Evolutionary conservation across 2,329 filamentous ascomycete genomes (phyloP).

Genomic region (Aspergillus sp.): DNA sequence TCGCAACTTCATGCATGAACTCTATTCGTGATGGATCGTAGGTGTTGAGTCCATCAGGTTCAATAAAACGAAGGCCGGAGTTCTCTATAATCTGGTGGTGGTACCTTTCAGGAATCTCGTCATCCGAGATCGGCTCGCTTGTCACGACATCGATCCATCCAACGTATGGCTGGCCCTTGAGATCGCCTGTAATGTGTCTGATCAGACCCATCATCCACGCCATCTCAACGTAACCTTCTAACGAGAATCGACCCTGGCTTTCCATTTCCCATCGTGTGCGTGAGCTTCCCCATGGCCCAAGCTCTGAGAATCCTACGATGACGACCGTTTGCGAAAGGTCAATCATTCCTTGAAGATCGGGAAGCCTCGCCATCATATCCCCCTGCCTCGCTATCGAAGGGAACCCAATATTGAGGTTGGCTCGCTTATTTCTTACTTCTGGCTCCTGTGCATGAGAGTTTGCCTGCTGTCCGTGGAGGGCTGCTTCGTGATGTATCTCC

Average conservation of each 20-base stretch:
- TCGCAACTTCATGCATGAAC: slow-evolving; percentile 90
- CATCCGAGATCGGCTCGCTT: slow-evolving; percentile 15
- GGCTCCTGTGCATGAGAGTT: neutral
- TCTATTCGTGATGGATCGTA: slow-evolving; percentile 62
- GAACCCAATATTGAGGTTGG: slow-evolving; percentile 13
- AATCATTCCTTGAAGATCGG: slow-evolving; percentile 37
- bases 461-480: neutral
- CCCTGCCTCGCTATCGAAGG: slow-evolving; percentile 5
- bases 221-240: slow-evolving; percentile 98
- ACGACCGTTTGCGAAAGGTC: slow-evolving; percentile 43
- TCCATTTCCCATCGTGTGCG: slow-evolving; percentile 99
- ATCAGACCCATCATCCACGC: slow-evolving; percentile 99
- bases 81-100: slow-evolving; percentile 71
- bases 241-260: slow-evolving; percentile 88
- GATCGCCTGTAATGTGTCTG: slow-evolving; percentile 92
- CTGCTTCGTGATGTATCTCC: slow-evolving; percentile 14
- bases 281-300: slow-evolving; percentile 89
- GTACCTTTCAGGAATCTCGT: slow-evolving; percentile 17
- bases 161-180: slow-evolving; percentile 94
- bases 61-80: slow-evolving; percentile 90
- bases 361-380: slow-evolving; percentile 9
- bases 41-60: slow-evolving; percentile 71
- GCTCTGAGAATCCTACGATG: slow-evolving; percentile 44
- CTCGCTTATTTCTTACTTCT: slow-evolving; percentile 1
- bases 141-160: slow-evolving; percentile 58